A percentile compares a stretch with the other conserved stretches of the same genome.
Conservation (phyloP, 495 filamentous ascomycete genomes). For the Lophium mytilinum region DNA sequence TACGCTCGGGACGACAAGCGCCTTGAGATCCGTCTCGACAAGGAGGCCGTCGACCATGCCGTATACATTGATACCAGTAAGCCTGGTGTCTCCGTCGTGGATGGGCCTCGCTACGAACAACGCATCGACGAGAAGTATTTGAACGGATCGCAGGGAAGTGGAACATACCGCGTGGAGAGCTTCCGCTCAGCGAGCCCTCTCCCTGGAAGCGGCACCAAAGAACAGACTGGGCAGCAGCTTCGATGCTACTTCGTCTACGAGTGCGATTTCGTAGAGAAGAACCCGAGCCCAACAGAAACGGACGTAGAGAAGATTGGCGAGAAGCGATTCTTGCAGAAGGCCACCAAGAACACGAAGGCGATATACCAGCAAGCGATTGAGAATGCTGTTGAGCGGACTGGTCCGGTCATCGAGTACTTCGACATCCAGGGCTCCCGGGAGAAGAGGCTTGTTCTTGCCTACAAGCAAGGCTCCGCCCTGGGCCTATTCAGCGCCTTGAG, state of each 20-base stretch:
- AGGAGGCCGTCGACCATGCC: slow-evolving; percentile 89
- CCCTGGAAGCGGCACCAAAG: slow-evolving; percentile 48
- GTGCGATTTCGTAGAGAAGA: slow-evolving; percentile 77
- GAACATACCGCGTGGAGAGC: slow-evolving; percentile 87
- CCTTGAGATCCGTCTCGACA: slow-evolving; percentile 88
- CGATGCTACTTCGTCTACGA: slow-evolving; percentile 99
- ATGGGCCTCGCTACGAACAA: slow-evolving; percentile 84
- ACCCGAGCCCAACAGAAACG: slow-evolving; percentile 64
- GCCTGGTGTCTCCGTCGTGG: slow-evolving; percentile 65
- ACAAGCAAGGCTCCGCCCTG: slow-evolving; percentile 83
- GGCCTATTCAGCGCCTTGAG: slow-evolving; percentile 92
- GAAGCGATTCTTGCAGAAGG: slow-evolving; percentile 89
- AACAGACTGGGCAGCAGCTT: slow-evolving; percentile 59
- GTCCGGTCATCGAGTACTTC: slow-evolving; percentile 95
- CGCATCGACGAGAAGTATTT: slow-evolving; percentile 93
- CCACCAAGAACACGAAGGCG: slow-evolving; percentile 87
- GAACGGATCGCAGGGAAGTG: slow-evolving; percentile 54
- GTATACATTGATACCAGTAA: slow-evolving; percentile 97
- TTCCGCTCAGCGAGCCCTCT: slow-evolving; percentile 72
- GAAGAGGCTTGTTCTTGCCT: slow-evolving; percentile 88
- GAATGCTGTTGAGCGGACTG: slow-evolving; percentile 69
- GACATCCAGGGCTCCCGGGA: slow-evolving; percentile 86
- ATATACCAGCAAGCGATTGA: slow-evolving; percentile 91
- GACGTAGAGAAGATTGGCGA: slow-evolving; percentile 87
- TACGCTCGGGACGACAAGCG: slow-evolving; percentile 89